phyloP scores from a whole-genome alignment of 2,329 filamentous ascomycete species.

The Diplodia intermedia region DNA sequence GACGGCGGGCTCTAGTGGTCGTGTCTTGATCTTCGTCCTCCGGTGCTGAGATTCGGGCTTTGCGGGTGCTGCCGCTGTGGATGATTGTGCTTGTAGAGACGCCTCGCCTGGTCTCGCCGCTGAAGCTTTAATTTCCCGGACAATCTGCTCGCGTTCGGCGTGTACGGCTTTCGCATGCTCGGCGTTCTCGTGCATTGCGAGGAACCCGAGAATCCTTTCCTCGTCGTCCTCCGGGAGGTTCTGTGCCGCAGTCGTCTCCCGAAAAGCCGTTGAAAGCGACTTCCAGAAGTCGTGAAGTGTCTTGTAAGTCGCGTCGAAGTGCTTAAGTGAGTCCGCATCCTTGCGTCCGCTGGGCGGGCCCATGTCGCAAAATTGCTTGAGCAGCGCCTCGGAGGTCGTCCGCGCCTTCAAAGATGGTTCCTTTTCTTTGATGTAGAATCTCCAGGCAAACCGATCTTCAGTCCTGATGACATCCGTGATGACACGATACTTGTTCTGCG shows the following conservation, averaged over 20 bases:
- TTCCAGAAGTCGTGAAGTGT: slow-evolving; percentile 33
- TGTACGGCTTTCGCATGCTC: slow-evolving; percentile 27
- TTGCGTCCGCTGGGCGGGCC: slow-evolving; percentile 22
- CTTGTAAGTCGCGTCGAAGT: slow-evolving; percentile 28
- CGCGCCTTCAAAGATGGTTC: background rate
- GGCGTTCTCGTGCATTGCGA: slow-evolving; percentile 24
- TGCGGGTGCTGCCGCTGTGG: too few relatives aligned
- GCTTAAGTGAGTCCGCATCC: slow-evolving; percentile 22
- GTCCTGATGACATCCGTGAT: slow-evolving; percentile 15
- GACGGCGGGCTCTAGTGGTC: background rate
- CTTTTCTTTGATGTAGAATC: background rate
- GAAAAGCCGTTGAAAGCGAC: background rate
- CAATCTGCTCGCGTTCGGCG: slow-evolving; percentile 27
- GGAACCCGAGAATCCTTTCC: background rate
- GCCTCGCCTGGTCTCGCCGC: slow-evolving; percentile 11
- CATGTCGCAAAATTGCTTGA: background rate
- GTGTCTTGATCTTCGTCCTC: slow-evolving; percentile 33
- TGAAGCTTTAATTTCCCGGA: slow-evolving; percentile 26
- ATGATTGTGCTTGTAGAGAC: slow-evolving; percentile 26
- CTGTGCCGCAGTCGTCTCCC: too few relatives aligned
- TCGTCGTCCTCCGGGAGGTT: slow-evolving; percentile 10
- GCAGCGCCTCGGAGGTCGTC: background rate
- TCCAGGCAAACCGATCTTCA: slow-evolving; percentile 35
- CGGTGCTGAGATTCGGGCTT: background rate
- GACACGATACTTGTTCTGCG: slow-evolving; percentile 29